These are phyloP conservation scores for Anthoceros angustus DNA, from an alignment of 225 moss, liverwort and hornwort species.

Conservation along the genomic window DNA sequence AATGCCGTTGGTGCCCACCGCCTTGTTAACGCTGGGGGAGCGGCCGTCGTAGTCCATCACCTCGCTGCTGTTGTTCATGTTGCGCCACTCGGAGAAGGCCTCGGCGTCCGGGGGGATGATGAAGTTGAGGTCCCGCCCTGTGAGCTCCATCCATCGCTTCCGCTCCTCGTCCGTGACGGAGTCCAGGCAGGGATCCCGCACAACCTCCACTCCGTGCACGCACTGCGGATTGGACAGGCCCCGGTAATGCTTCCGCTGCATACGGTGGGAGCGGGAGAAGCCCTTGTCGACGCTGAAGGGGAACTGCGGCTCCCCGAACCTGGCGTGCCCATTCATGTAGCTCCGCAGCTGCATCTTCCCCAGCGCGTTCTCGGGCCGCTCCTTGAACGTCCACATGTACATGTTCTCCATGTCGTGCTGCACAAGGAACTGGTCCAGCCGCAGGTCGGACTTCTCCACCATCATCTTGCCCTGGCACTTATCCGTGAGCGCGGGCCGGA, in stretches of 20 bases:
- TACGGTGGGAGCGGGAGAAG: constrained; percentile 59
- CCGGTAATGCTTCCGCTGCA: constrained; percentile 85
- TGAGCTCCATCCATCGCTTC: constrained; percentile 77
- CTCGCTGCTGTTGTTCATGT: constrained; percentile 47
- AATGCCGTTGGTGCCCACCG: too few relatives aligned
- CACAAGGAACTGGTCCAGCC: constrained; percentile 60
- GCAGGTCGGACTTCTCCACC: constrained; percentile 51
- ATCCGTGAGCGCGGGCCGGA: constrained; percentile 55
- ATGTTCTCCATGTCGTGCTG: constrained; percentile 92
- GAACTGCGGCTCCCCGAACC: constrained; percentile 74
- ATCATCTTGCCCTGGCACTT: constrained; percentile 45
- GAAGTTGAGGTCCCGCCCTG: constrained; percentile 62
- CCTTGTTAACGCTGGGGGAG: constrained; percentile 30
- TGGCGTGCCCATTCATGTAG: constrained; percentile 76
- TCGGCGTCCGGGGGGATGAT: constrained; percentile 63
- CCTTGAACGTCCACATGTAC: constrained; percentile 91
- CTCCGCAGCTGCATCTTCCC: constrained; percentile 87
- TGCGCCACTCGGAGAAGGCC: constrained; percentile 74
- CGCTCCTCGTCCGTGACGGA: constrained; percentile 49
- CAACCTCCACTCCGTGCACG: constrained; percentile 72
- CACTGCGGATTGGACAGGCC: constrained; percentile 77
- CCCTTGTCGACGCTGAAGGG: constrained; percentile 77
- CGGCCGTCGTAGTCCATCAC: constrained; percentile 46
- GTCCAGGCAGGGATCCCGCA: constrained; percentile 43
- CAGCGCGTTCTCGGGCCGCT: constrained; percentile 67